Conservation (phyloP, 371 early-diverging fungal genomes). For the Mucor irregularis region DNA sequence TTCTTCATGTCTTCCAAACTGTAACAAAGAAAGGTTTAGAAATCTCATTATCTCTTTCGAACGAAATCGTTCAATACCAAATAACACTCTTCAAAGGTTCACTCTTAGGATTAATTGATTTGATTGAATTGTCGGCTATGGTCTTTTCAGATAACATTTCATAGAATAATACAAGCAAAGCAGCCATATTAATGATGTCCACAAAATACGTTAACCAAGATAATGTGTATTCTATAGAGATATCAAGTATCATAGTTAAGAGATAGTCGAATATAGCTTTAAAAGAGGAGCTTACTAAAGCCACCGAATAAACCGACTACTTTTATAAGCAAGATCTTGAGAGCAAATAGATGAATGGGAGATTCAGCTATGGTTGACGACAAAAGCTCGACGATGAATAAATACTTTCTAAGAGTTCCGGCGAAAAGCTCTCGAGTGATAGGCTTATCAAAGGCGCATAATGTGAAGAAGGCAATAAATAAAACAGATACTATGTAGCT, state of each 20-base stretch:
- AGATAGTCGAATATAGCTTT: background rate
- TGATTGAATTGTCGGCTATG: conserved; percentile 12
- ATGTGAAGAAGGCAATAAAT: background rate
- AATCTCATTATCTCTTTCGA: no score
- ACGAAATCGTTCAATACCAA: no score
- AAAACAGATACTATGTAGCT: conserved; percentile 8
- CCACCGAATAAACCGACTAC: conserved; percentile 25
- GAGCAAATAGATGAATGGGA: conserved; percentile 19
- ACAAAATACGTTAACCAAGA: conserved; percentile 16
- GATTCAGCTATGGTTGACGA: conserved; percentile 22
- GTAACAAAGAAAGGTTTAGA: background rate
- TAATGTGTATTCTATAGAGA: conserved; percentile 23
- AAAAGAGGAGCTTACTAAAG: conserved; percentile 25
- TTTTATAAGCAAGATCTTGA: conserved; percentile 21
- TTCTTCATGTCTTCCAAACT: conserved; percentile 7
- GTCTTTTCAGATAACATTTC: conserved; percentile 25
- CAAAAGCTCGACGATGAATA: background rate
- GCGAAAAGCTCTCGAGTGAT: background rate
- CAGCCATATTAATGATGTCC: conserved; percentile 26
- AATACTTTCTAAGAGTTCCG: background rate
- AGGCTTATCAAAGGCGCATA: conserved; percentile 9
- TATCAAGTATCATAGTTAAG: background rate
- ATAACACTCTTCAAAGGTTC: conserved; percentile 16
- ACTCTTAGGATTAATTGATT: background rate
- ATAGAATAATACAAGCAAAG: conserved; percentile 17